Evolutionary conservation across 192 early-diverging fungal species (phyloP).

Genomic region (Coemansia aciculifera): DNA sequence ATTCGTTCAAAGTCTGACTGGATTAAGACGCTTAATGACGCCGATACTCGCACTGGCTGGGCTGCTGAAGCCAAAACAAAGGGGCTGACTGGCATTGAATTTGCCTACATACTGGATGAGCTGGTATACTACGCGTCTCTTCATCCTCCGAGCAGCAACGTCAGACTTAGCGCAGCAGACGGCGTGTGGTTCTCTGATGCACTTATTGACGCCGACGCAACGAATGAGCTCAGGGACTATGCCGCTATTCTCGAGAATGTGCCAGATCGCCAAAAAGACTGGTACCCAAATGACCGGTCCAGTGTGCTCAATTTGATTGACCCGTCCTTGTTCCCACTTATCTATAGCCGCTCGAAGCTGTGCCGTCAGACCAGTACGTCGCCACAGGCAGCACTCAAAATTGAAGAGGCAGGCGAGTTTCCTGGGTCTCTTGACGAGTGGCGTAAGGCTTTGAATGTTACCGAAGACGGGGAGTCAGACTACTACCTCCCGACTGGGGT

Average conservation of each 20-base stretch:
- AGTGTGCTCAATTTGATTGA: constrained; percentile 59
- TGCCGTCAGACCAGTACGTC: constrained; percentile 8
- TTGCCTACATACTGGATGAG: constrained; percentile 29
- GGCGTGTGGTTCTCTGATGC: constrained; percentile 27
- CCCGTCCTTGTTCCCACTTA: constrained; percentile 50
- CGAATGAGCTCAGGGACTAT: constrained; percentile 4
- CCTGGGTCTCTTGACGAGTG: background rate
- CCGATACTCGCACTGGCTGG: constrained; percentile 21
- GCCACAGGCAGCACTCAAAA: background rate
- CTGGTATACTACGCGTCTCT: constrained; percentile 20
- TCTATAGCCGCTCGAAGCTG: constrained; percentile 5
- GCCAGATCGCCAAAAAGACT: constrained; percentile 25
- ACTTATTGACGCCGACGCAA: constrained; percentile 8
- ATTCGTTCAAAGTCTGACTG: constrained; percentile 49
- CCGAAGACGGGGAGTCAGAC: background rate
- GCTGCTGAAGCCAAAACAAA: background rate
- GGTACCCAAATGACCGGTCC: constrained; percentile 52
- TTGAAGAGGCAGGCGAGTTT: background rate
- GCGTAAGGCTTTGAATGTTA: background rate
- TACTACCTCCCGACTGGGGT: background rate
- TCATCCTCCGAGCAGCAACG: background rate
- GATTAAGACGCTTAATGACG: constrained; percentile 37
- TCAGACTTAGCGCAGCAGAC: constrained; percentile 19
- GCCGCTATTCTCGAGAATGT: background rate
- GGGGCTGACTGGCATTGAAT: constrained; percentile 9